These are phyloP conservation scores for Mycena filopes DNA, from an alignment of 768 basidiomycete genomes.

Conservation along the genomic window DNA sequence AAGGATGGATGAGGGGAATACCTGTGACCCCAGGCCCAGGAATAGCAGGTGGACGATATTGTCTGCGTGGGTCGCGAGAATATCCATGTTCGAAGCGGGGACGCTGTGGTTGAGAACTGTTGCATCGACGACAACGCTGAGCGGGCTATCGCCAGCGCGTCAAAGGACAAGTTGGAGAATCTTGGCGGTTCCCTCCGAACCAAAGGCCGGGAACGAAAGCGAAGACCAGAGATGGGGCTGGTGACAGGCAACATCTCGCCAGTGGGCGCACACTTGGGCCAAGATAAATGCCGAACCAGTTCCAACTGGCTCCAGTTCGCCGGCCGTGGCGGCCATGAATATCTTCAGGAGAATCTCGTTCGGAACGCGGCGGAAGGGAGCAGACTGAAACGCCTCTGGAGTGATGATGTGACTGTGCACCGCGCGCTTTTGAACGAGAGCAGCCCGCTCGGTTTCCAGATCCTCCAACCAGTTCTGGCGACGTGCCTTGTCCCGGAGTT, in stretches of 20 bases:
- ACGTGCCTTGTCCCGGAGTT: too few species aligned
- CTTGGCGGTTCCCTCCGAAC: background rate
- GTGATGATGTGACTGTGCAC: background rate
- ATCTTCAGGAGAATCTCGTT: background rate
- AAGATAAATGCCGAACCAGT: background rate
- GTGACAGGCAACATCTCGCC: background rate
- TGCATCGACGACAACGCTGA: background rate
- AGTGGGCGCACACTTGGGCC: background rate
- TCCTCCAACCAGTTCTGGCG: too few species aligned
- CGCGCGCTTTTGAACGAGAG: too few species aligned
- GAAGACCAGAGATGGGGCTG: conserved; percentile 1
- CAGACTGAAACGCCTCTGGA: background rate
- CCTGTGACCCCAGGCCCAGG: too few species aligned
- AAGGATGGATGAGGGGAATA: background rate
- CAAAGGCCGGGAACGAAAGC: background rate
- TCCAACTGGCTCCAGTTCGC: background rate
- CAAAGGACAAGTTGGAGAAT: background rate
- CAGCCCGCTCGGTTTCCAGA: too few species aligned
- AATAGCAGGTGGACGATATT: background rate
- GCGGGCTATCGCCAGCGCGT: background rate
- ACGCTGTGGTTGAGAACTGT: too few species aligned
- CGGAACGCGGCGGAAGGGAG: background rate
- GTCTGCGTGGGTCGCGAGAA: background rate
- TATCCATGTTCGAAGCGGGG: background rate
- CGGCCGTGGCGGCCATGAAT: background rate